Percentiles rank a stretch among this genome's conserved stretches.
Conservation (phyloP, 1,284 basidiomycete genomes). For the Sparassis latifolia region DNA sequence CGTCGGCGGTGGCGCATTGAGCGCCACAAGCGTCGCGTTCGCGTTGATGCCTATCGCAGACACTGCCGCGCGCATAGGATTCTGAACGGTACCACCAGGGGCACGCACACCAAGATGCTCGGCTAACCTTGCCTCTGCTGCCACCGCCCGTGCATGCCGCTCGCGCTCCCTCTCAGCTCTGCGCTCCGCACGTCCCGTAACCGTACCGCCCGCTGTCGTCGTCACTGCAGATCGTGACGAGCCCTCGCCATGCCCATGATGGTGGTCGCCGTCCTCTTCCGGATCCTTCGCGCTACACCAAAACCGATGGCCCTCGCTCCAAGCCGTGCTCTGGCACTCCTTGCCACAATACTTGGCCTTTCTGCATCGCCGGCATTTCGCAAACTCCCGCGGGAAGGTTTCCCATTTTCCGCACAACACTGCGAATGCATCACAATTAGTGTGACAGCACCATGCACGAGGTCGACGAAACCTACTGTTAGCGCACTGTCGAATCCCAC, state of each 20-base stretch:
- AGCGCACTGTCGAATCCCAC: slow-evolving; percentile 95
- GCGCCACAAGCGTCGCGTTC: slow-evolving; percentile 4
- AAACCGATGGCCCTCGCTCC: slow-evolving; percentile 95
- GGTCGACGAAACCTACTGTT: slow-evolving; percentile 82
- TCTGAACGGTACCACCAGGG: too few relatives aligned
- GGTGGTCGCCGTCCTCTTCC: slow-evolving; percentile 47
- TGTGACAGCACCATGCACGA: too few relatives aligned
- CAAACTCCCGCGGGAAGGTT: slow-evolving; percentile 88
- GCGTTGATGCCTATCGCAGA: too few relatives aligned
- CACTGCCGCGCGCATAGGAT: too few relatives aligned
- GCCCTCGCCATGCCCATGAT: too few relatives aligned
- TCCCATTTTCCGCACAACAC: slow-evolving; percentile 98
- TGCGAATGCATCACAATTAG: too few relatives aligned
- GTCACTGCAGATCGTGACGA: too few relatives aligned
- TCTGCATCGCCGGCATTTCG: slow-evolving; percentile 91
- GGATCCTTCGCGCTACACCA: slow-evolving; percentile 77
- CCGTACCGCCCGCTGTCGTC: slow-evolving; percentile 3
- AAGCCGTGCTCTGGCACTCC: slow-evolving; percentile 94
- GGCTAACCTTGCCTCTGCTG: slow-evolving; percentile 6
- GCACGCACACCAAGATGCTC: not conserved
- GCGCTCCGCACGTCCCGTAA: slow-evolving; percentile 17
- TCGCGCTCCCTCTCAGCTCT: slow-evolving; percentile 22
- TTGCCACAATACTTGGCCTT: slow-evolving; percentile 99
- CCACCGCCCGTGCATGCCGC: slow-evolving; percentile 14
- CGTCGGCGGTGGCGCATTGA: slow-evolving; percentile 4